Evolutionary conservation across 768 basidiomycete genomes (phyloP).

Genomic region (Cytidiella melzeri): DNA sequence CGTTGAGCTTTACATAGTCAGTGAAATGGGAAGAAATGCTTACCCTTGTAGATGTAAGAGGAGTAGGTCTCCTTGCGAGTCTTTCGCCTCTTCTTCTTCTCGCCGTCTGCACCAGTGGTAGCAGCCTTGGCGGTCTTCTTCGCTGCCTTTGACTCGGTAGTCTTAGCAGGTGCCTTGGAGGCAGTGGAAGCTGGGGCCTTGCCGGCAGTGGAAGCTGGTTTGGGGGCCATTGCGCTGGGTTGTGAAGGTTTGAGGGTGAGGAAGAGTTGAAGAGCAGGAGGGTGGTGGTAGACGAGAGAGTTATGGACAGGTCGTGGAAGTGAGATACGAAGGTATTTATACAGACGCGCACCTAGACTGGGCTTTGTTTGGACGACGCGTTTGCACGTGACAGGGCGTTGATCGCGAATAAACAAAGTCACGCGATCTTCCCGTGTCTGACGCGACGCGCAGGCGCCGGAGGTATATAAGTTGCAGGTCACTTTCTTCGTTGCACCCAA

Average conservation of each 20-base stretch:
- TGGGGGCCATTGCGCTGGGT: conserved; percentile 62
- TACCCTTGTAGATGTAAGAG: conserved; percentile 88
- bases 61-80: conserved; percentile 88
- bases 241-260: conserved; percentile 11
- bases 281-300: conserved; percentile 8
- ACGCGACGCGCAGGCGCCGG: not conserved
- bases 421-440: not conserved
- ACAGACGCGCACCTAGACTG: conserved; percentile 15
- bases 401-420: conserved; percentile 17
- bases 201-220: conserved; percentile 81
- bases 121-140: conserved; percentile 77
- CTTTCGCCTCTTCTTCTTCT: conserved; percentile 88
- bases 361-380: conserved; percentile 21
- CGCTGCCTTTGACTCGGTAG: conserved; percentile 52
- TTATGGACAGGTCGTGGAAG: conserved; percentile 14
- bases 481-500: not conserved
- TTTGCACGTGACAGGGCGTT: conserved; percentile 22
- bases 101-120: conserved; percentile 53
- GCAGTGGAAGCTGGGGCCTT: conserved; percentile 67
- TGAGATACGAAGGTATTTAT: conserved; percentile 17
- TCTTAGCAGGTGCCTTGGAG: conserved; percentile 57
- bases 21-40: conserved; percentile 14
- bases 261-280: conserved; percentile 3
- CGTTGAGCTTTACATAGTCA: not conserved
- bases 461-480: conserved; percentile 3